Evolutionary conservation across 139 green algal species (phyloP), one percentile per base, ranked within the genome.

Genomic region (Trebouxia sp.): DNA sequence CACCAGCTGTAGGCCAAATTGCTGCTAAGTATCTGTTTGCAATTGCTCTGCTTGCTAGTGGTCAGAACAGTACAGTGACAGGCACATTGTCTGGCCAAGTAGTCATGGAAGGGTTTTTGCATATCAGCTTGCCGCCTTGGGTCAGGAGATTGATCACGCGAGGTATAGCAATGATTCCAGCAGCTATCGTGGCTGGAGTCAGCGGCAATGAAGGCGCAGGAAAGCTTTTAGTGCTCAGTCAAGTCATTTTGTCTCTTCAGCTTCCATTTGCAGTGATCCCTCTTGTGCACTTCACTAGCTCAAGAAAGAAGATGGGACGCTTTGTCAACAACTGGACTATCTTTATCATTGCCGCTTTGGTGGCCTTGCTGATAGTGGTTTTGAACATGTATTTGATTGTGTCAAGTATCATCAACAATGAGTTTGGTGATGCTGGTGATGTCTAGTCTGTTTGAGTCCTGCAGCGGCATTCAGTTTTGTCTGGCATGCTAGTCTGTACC

Each of bases 261-360:
- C 87, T 94, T 56, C 65, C 83, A 7, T 93, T 93, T 78, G 87
- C 86, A 17, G 83, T 94, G 30, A 80, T 90, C 42, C 89, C 90
- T 12, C 85, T 94, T 39, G 85, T 94, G 35, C 87, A 94, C 51
- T 93, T 94, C 83, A 94, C 90, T 38, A 79, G 65, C 53, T 79
- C 56, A 30, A 38, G 12, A 0, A 65, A 50, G 32, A 88, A 85
- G 72, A 79, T 87, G 62, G 87, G 88, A 26, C 53, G 72, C n/a
- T 88, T 85, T 53, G 87, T 85, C 38, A 93, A 86, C 74, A 30
- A 72, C 45, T 83, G 77, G 76, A 53, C 69, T 4, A 72, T 78
- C 14, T 75, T 70, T 1, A 58, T 82, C 10, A 15, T 84, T 0
- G 87, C 82, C 7, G 75, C 75, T 43, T 0, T 81, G 15, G 39